Conservation (phyloP, 257 asterid species). For the Craterostigma plantagineum region DNA sequence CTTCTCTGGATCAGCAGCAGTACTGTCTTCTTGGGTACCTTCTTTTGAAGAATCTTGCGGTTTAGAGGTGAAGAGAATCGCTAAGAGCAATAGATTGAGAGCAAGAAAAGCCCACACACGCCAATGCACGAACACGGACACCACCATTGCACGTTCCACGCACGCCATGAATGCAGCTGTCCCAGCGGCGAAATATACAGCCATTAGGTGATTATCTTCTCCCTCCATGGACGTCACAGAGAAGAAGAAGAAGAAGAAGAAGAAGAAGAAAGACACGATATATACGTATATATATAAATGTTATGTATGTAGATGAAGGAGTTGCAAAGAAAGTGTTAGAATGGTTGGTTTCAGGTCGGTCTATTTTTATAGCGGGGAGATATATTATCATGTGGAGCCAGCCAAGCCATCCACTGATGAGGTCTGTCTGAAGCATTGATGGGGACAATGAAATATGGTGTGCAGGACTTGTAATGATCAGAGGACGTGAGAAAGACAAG, state of each 20-base stretch:
- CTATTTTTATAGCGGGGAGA: too few species aligned
- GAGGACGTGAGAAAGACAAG: conserved; percentile 13
- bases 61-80: conserved; percentile 69
- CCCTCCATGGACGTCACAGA: conserved; percentile 1
- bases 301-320: neutral
- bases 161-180: conserved; percentile 75
- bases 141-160: conserved; percentile 39
- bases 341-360: too few species aligned
- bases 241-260: too few species aligned
- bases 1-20: neutral
- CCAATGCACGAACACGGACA: conserved; percentile 62
- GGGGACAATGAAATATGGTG: conserved; percentile 9
- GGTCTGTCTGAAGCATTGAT: neutral
- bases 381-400: too few species aligned
- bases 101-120: conserved; percentile 68
- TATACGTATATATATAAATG: neutral
- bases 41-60: conserved; percentile 11
- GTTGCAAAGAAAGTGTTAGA: too few species aligned
- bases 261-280: too few species aligned
- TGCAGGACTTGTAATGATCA: conserved; percentile 24
- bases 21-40: conserved; percentile 5
- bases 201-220: conserved; percentile 35
- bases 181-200: conserved; percentile 85
- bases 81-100: conserved; percentile 63
- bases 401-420: neutral